Evolutionary conservation across 2,329 filamentous ascomycete species (phyloP).

Genomic region (Calonectria ilicicola): DNA sequence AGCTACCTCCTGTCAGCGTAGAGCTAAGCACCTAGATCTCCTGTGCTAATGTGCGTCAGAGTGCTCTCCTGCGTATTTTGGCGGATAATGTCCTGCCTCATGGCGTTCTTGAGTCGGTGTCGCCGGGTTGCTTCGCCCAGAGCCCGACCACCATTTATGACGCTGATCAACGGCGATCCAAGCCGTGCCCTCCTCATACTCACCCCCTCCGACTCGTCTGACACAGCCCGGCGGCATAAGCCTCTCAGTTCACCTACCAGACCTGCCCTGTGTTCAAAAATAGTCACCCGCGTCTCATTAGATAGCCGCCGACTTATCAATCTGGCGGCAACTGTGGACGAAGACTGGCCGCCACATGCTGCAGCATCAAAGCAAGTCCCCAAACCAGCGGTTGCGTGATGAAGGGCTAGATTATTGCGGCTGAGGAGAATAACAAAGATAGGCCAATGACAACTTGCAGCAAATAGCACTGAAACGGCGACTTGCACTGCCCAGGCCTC

Average conservation of each 20-base stretch:
- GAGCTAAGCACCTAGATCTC: neutral
- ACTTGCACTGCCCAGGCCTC: neutral
- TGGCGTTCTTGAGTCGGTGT: neutral
- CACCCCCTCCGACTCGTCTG: neutral
- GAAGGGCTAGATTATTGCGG: neutral
- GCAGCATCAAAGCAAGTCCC: neutral
- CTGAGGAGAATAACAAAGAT: neutral
- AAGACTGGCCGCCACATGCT: constrained; percentile 4
- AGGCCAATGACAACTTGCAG: neutral
- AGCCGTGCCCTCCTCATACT: neutral
- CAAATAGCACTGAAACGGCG: neutral
- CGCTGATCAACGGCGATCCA: constrained; percentile 8
- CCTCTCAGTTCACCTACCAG: neutral
- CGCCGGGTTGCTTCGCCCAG: neutral
- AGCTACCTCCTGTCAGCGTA: neutral
- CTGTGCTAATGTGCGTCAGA: neutral
- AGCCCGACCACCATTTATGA: constrained; percentile 2
- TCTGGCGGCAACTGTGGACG: neutral
- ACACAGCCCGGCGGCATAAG: neutral
- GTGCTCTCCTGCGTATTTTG: neutral
- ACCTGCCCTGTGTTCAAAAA: neutral
- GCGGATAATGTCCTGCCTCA: neutral
- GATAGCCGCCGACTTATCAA: constrained; percentile 1
- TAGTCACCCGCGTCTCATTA: neutral
- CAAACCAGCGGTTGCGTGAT: neutral